Evolutionary conservation across 228 moss, liverwort and hornwort species (phyloP), one percentile per base, ranked within the genome.

Genomic region (Sphagnum magellanicum): DNA sequence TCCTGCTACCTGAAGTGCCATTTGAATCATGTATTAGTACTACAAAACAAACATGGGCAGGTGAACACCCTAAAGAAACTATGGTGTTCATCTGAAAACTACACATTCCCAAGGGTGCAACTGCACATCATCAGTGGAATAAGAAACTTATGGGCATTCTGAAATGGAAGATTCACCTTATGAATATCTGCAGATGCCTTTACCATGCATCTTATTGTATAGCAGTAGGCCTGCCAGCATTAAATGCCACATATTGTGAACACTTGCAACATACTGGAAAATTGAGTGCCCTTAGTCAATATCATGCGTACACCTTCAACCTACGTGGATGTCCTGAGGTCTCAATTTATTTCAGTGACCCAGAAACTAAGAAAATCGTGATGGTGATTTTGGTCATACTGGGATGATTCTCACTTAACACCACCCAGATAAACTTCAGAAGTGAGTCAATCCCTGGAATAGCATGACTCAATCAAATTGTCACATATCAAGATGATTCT

Each of bases 151-250:
- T 32, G 32, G 32, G 32, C 32, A 32, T 32, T 32, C 32, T 63
- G 6, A 16, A 49, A 11, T 12, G 32, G 52, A 59, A 59, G 61
- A 52, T 48, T 14, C 64, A 94, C 94, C 91, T 91, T 94, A 49
- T 72, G 75, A 65, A 91, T 87, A 52, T 90, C 91, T 50, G 86
- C 77, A 63, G 90, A 90, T 68, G 84, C 79, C 67, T 88, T 88
- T 14, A 94, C 76, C 81, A 81, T 86, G 87, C 88, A 94, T 94
- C 75, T 91, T 94, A 50, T 84, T 90, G 52, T 91, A 88, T 17
- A 94, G 67, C 2, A 80, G 73, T 73, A 94, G 75, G 50, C 94
- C 94, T 91, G 73, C 60, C 75, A 52, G 67, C 7, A 68, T 67
- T 15, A 73, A 9, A 70, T 62, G 47, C 57, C 67, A 61, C n/a